These are phyloP conservation scores for Fraxinus angustifolia DNA, from an alignment of 305 asterid genomes.

Conservation along the genomic window DNA sequence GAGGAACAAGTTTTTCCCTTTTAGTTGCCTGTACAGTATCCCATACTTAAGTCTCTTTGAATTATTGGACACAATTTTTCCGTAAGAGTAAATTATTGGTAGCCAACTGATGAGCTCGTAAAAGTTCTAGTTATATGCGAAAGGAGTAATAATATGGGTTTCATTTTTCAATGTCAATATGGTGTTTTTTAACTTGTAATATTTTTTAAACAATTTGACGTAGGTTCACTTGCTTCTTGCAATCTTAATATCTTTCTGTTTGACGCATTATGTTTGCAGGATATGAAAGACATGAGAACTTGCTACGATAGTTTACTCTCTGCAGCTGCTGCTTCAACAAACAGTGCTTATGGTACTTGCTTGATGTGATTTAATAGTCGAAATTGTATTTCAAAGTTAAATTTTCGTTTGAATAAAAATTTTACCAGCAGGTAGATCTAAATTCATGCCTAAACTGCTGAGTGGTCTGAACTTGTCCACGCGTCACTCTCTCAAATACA, in stretches of 20 bases:
- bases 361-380: slow-evolving; percentile 14
- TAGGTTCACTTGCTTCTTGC: slow-evolving; percentile 51
- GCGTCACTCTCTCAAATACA: neutral
- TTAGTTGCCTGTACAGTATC: neutral
- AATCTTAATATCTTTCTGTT: slow-evolving; percentile 4
- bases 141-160: neutral
- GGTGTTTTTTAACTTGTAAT: neutral
- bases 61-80: slow-evolving; percentile 5
- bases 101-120: neutral
- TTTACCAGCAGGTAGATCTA: neutral
- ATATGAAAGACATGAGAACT: slow-evolving; percentile 87
- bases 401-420: neutral
- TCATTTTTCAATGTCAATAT: neutral
- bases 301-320: slow-evolving; percentile 89
- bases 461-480: neutral
- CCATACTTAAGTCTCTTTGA: neutral
- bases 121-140: neutral
- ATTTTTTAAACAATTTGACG: neutral
- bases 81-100: slow-evolving; percentile 1
- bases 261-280: slow-evolving; percentile 48
- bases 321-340: slow-evolving; percentile 95
- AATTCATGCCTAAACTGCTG: neutral
- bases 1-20: neutral
- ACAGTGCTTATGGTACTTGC: slow-evolving; percentile 84
- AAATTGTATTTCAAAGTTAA: slow-evolving; percentile 13